A percentile compares a stretch with the other conserved stretches of the same genome.
Conservation (phyloP, 2,329 filamentous ascomycete genomes). For the Verticillium albo-atrum region DNA sequence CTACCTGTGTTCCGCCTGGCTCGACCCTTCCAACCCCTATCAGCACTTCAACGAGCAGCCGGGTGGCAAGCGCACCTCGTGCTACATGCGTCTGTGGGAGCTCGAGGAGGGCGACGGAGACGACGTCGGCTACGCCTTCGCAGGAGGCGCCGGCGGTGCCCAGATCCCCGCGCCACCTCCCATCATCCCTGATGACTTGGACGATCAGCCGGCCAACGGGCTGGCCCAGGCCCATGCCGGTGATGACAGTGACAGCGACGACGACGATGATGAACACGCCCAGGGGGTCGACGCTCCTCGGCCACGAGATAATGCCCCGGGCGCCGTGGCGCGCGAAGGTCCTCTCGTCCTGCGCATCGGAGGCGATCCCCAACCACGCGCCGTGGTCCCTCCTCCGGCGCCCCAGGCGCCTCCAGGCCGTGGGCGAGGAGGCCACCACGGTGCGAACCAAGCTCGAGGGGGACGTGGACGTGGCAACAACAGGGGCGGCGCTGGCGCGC, state of each 20-base stretch:
- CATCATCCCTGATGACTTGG: constrained; percentile 9
- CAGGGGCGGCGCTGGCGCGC: constrained; percentile 20
- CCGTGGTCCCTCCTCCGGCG: constrained; percentile 21
- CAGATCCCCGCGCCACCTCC: not conserved
- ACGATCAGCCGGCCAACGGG: constrained; percentile 21
- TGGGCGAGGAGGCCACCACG: constrained; percentile 13
- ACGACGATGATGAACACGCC: constrained; percentile 4
- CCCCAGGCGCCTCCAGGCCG: constrained; percentile 19
- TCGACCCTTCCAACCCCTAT: constrained; percentile 78
- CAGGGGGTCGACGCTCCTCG: constrained; percentile 5
- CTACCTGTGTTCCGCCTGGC: constrained; percentile 87
- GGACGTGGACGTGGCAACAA: constrained; percentile 19
- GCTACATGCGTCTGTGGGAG: constrained; percentile 88
- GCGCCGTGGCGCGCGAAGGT: constrained; percentile 49
- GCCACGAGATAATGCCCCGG: constrained; percentile 20
- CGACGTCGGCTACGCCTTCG: constrained; percentile 41
- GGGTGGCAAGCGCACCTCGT: constrained; percentile 50
- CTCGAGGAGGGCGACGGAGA: constrained; percentile 73
- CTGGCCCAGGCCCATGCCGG: constrained; percentile 15
- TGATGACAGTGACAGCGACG: constrained; percentile 23
- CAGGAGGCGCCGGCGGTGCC: constrained; percentile 27
- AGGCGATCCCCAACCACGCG: constrained; percentile 26
- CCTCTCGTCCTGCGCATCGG: constrained; percentile 53
- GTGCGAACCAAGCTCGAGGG: constrained; percentile 14
- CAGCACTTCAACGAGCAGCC: constrained; percentile 74